Base-by-base conservation (phyloP, 2,329 filamentous ascomycete genomes). In the Dryadomyces quercus-mongolicae region DNA sequence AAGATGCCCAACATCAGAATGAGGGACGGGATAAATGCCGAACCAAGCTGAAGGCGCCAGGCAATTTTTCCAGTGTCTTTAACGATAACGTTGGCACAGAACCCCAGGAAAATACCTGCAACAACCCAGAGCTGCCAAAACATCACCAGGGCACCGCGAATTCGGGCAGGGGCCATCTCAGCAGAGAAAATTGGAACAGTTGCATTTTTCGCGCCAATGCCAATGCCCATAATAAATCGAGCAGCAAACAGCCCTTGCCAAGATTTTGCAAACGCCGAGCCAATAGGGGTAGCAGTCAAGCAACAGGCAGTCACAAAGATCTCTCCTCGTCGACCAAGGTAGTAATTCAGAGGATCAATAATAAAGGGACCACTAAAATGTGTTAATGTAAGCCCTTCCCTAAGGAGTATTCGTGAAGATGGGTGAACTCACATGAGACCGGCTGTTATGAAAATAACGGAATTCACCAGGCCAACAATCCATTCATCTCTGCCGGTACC, bases 121-220 rank as follows among this genome's bases (percentile, higher is more conserved):
- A 48, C 54, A 13, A 51, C 51, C 45, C 44, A 61, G 61, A 61
- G 58, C 63, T 64, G 84, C 86, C 87, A 92, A 59, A 81, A 83
- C 86, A 92, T 92, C 58, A 90, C 86, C n/a, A 92, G 73, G 8
- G 85, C 86, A 59, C 86, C 85, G 64, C 85, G 80, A 54, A 88
- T 82, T 1, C 74, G 66, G 1, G 85, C 81, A 0, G 86, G 86
- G 0, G 82, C 78, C 55, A 80, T 86, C 66, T 90, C 86, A 2
- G 86, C 86, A 0, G 85, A 82, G 61, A 86, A 91, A 34, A 91
- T 82, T 0, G 86, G 86, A 1, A 88, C 84, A 50, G 74, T 73
- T 73, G 47, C 65, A 22, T 62, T 81, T 64, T 90, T 90, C 16
- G 83, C 76, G 22, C 86, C 86, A 70, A 90, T 88, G 1, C 84